phyloP scores from a whole-genome alignment of 1,284 basidiomycete genomes.

The Tilletiopsis washingtonensis region DNA sequence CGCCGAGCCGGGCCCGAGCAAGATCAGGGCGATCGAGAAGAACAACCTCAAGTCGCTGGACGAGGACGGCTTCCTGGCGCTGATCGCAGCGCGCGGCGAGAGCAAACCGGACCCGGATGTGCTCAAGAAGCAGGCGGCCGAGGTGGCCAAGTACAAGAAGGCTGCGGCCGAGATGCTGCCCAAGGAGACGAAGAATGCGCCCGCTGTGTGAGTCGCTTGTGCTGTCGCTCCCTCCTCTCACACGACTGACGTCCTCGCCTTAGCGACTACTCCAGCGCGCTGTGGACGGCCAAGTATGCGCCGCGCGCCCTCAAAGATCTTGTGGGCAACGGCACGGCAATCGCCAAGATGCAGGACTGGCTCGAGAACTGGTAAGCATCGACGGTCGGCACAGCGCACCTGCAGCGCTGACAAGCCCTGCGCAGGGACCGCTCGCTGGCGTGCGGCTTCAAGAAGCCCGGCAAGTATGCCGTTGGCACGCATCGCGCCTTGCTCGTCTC shows the following conservation, averaged over 20 bases:
- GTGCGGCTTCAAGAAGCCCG: slow-evolving; percentile 79
- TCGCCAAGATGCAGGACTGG: slow-evolving; percentile 79
- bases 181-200: slow-evolving; percentile 20
- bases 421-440: no score
- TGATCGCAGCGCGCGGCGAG: slow-evolving; percentile 49
- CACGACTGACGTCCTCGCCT: no score
- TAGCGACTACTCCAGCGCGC: slow-evolving; percentile 24
- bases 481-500: slow-evolving; percentile 83
- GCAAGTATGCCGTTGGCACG: slow-evolving; percentile 77
- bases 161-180: slow-evolving; percentile 19
- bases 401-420: no score
- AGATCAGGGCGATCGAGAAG: slow-evolving; percentile 75
- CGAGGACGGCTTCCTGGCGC: slow-evolving; percentile 78
- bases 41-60: slow-evolving; percentile 64
- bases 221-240: no score
- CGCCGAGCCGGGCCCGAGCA: slow-evolving; percentile 75
- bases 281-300: slow-evolving; percentile 95
- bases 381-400: no score
- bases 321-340: slow-evolving; percentile 84
- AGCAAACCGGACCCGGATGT: slow-evolving; percentile 64
- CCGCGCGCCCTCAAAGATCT: slow-evolving; percentile 79
- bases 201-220: slow-evolving; percentile 14
- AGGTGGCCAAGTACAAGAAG: slow-evolving; percentile 59
- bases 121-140: slow-evolving; percentile 64
- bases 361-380: slow-evolving; percentile 64